These are phyloP conservation scores for Nicotiana knightiana DNA, from an alignment of 257 asterid genomes.

Conservation along the genomic window DNA sequence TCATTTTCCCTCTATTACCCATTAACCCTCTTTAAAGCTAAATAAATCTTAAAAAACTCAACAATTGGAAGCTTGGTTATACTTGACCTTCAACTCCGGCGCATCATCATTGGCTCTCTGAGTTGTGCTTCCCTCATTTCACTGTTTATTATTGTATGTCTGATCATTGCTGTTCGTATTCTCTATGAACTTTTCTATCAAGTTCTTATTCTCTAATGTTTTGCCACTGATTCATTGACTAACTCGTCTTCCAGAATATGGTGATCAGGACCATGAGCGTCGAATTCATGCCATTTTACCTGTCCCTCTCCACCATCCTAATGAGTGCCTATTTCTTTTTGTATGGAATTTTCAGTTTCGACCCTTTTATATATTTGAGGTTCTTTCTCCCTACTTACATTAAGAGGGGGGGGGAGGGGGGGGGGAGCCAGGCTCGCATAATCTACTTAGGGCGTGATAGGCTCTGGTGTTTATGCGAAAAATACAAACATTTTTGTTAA, in stretches of 20 bases:
- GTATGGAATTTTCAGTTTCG: constrained; percentile 61
- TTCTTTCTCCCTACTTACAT: not conserved
- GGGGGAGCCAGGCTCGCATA: too few relatives aligned
- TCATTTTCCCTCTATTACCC: too few relatives aligned
- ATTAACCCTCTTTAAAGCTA: too few relatives aligned
- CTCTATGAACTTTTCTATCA: not conserved
- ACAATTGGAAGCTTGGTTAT: constrained; percentile 37
- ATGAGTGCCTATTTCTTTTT: constrained; percentile 78
- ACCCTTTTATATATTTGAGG: constrained; percentile 65
- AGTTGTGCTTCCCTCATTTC: constrained; percentile 63
- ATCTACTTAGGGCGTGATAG: too few relatives aligned
- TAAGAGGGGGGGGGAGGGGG: not conserved
- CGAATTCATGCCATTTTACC: constrained; percentile 84
- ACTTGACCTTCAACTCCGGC: constrained; percentile 55
- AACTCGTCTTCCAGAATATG: constrained; percentile 42
- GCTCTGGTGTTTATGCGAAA: too few relatives aligned
- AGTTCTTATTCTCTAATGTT: not conserved
- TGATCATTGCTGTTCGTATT: not conserved
- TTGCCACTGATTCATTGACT: not conserved
- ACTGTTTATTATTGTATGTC: constrained; percentile 66
- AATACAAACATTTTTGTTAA: not conserved
- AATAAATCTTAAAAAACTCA: too few relatives aligned
- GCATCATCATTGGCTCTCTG: constrained; percentile 59
- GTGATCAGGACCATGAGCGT: constrained; percentile 79
- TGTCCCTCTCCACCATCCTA: constrained; percentile 73